Evolutionary conservation across 495 filamentous ascomycete genomes (phyloP), one percentile per base, ranked within the genome.

Genomic region (Penicillium waksmanii): DNA sequence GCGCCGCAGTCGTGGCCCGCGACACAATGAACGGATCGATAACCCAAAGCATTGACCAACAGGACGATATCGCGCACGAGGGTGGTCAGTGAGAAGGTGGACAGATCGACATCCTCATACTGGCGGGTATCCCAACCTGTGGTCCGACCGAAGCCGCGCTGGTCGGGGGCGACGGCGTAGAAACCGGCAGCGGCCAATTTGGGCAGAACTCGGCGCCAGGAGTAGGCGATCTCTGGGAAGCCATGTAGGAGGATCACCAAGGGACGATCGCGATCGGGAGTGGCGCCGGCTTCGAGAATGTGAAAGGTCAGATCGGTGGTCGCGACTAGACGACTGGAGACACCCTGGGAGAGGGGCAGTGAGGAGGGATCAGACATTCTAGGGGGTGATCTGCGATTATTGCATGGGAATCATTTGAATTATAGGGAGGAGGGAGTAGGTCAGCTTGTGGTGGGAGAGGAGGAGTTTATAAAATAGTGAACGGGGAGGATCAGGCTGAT

Each of bases 1-100:
- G 77, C 85, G 17, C 87, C 87, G 57, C 85, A 87, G 68, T 91
- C 87, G 64, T 91, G 87, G 21, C 88, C 87, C 8, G 88, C 73
- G 34, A 91, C 75, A 63, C 85, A 85, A n/a, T 74, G 57, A 7
- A 85, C 86, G 27, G 80, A 67, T 9, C 69, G 68, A 61, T 88
- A 86, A 0, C 86, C 86, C 36, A 90, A 72, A 1, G 78, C 81
- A 66, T 86, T 74, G 0, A 88, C 85, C 0, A 89, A 77, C 33
- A 82, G 74, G 1, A 90, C 76, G 18, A 84, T 71, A 64, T 91
- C 87, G 9, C 85, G 82, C 5, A 89, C 84, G 0, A 90, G 71
- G 25, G 75, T 80, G 1, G 85, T 86, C 55, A 83, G 66, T 34
- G 77, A 77, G 67, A 85, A 89, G 18, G 82, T 82, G 31, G 68